phyloP scores from a whole-genome alignment of 2,329 filamentous ascomycete genomes.

The Sporothrix brunneoviolacea region DNA sequence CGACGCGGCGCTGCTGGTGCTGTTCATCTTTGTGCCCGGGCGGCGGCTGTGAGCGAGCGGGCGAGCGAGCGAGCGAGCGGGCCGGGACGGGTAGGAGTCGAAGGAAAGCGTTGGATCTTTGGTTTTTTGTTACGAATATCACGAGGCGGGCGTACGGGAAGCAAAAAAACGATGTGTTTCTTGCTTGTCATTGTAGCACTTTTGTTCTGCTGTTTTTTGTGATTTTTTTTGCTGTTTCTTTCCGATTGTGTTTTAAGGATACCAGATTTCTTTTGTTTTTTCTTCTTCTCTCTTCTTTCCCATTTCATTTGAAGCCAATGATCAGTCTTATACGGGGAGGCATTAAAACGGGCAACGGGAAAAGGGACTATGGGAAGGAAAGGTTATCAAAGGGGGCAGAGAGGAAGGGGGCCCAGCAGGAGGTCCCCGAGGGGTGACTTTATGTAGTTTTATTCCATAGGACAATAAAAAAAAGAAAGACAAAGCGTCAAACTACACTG shows the following conservation, averaged over 20 bases:
- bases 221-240: background rate
- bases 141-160: constrained; percentile 4
- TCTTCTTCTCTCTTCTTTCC: background rate
- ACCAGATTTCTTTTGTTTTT: constrained; percentile 11
- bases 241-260: constrained; percentile 15
- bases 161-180: background rate
- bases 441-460: background rate
- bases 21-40: constrained; percentile 94
- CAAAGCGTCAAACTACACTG: too few relatives aligned
- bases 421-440: too few relatives aligned
- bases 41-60: constrained; percentile 63
- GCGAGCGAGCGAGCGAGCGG: too few relatives aligned
- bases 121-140: constrained; percentile 1
- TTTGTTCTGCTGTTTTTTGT: constrained; percentile 5
- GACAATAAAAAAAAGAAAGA: too few relatives aligned
- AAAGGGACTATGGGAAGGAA: background rate
- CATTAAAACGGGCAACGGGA: too few relatives aligned
- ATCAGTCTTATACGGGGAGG: too few relatives aligned
- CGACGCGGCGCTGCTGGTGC: constrained; percentile 72
- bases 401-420: too few relatives aligned
- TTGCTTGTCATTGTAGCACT: constrained; percentile 1
- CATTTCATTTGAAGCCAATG: too few relatives aligned
- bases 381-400: background rate
- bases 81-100: too few relatives aligned
- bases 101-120: too few relatives aligned